phyloP scores from a whole-genome alignment of 257 asterid genomes.

The Ilex aquifolium region DNA sequence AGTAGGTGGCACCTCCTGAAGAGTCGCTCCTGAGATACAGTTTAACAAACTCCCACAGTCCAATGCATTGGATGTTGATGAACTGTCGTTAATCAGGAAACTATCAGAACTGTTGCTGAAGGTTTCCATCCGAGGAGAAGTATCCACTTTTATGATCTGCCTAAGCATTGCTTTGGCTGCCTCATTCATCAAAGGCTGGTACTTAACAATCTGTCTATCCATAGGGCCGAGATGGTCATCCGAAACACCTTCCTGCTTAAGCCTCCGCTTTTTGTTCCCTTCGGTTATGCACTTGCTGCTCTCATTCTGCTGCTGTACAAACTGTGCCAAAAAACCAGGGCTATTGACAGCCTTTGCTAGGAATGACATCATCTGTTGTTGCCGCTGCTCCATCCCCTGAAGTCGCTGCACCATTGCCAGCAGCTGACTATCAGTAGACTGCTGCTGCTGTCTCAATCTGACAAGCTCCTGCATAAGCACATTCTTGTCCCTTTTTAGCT shows the following conservation, averaged over 20 bases:
- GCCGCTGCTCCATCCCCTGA: slow-evolving; percentile 5
- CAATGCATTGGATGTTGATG: background rate
- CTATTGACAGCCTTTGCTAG: background rate
- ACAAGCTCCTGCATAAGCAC: slow-evolving; percentile 5
- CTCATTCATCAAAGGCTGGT: slow-evolving; percentile 4
- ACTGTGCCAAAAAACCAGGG: slow-evolving; percentile 3
- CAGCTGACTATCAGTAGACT: background rate
- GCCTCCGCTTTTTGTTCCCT: background rate
- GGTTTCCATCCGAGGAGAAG: background rate
- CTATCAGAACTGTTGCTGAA: background rate
- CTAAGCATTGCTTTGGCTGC: slow-evolving; percentile 1
- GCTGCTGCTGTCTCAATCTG: slow-evolving; percentile 2
- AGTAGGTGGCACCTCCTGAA: background rate
- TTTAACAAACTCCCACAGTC: background rate
- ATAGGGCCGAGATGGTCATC: background rate
- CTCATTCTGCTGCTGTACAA: slow-evolving; percentile 2
- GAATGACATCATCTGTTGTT: slow-evolving; percentile 3
- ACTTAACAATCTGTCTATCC: slow-evolving; percentile 3
- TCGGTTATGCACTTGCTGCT: background rate
- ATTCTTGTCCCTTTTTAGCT: slow-evolving; percentile 5
- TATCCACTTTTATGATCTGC: background rate
- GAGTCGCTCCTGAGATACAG: background rate
- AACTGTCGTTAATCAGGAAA: background rate
- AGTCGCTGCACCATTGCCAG: background rate
- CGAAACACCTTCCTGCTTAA: background rate